These are phyloP conservation scores for Salvia hispanica DNA, from an alignment of 257 asterid species.

Conservation along the genomic window DNA sequence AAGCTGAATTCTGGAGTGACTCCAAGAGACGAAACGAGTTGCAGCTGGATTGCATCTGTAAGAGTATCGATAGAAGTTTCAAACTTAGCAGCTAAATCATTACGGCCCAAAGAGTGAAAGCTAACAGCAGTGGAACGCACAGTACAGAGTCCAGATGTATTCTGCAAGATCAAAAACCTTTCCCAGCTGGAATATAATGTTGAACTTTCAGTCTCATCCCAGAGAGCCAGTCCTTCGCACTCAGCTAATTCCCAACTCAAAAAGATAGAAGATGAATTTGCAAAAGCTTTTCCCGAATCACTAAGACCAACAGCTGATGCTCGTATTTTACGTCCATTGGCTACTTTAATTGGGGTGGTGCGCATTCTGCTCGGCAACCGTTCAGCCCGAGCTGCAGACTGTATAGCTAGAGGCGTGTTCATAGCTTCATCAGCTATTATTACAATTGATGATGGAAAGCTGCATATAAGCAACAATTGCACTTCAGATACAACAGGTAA, in stretches of 20 bases:
- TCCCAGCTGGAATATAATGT: constrained; percentile 74
- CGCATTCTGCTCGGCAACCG: constrained; percentile 65
- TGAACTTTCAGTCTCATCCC: constrained; percentile 51
- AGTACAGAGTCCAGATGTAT: constrained; percentile 70
- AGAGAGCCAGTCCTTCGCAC: constrained; percentile 66
- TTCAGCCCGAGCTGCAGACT: constrained; percentile 68
- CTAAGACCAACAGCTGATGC: constrained; percentile 78
- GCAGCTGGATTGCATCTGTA: constrained; percentile 75
- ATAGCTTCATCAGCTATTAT: constrained; percentile 71
- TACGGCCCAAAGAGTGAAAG: constrained; percentile 45
- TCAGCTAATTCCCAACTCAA: constrained; percentile 69
- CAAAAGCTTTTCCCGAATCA: constrained; percentile 73
- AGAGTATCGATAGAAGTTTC: constrained; percentile 44
- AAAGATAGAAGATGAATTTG: constrained; percentile 79
- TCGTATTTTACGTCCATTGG: constrained; percentile 83
- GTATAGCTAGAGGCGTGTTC: constrained; percentile 54
- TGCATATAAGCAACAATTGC: constrained; percentile 58
- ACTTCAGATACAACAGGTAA: constrained; percentile 81
- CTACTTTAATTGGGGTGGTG: constrained; percentile 65
- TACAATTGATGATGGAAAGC: constrained; percentile 71
- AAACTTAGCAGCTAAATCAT: constrained; percentile 35
- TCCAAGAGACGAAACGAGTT: constrained; percentile 77
- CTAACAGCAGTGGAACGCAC: constrained; percentile 63
- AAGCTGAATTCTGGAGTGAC: constrained; percentile 69
- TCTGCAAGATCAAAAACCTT: constrained; percentile 68